Conservation (phyloP, 768 basidiomycete species). For the Agaricus subrufescens region DNA sequence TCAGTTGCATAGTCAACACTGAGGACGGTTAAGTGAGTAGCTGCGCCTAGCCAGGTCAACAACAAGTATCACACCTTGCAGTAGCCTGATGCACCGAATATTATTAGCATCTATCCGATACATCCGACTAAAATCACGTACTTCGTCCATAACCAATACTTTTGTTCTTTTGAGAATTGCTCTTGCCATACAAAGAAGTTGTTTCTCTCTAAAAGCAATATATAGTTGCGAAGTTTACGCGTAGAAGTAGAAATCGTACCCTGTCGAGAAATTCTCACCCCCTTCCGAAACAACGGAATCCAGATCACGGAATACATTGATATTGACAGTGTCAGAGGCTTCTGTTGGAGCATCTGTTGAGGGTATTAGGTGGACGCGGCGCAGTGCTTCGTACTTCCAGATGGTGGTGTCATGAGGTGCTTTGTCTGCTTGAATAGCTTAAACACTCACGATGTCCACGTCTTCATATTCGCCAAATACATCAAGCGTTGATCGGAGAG, state of each 20-base stretch:
- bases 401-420: not conserved
- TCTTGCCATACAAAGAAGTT: constrained; percentile 76
- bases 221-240: not conserved
- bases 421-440: not conserved
- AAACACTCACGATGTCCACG: constrained; percentile 60
- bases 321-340: constrained; percentile 49
- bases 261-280: constrained; percentile 87
- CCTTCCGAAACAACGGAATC: constrained; percentile 77
- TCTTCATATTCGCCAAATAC: constrained; percentile 87
- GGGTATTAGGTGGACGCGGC: constrained; percentile 76
- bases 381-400: constrained; percentile 72
- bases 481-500: constrained; percentile 74
- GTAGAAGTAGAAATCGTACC: constrained; percentile 26
- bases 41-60: not conserved
- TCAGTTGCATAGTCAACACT: constrained; percentile 87
- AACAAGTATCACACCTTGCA: constrained; percentile 44
- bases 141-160: constrained; percentile 84
- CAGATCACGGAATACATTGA: constrained; percentile 71
- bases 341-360: constrained; percentile 45
- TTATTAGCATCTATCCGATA: constrained; percentile 4
- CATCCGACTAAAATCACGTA: constrained; percentile 20
- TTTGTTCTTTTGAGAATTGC: constrained; percentile 78
- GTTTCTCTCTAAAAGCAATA: constrained; percentile 19
- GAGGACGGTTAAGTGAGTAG: not conserved
- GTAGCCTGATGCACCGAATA: constrained; percentile 44